Conservation (phyloP, 2,329 filamentous ascomycete species). For the Leptoxyphium fumago region DNA sequence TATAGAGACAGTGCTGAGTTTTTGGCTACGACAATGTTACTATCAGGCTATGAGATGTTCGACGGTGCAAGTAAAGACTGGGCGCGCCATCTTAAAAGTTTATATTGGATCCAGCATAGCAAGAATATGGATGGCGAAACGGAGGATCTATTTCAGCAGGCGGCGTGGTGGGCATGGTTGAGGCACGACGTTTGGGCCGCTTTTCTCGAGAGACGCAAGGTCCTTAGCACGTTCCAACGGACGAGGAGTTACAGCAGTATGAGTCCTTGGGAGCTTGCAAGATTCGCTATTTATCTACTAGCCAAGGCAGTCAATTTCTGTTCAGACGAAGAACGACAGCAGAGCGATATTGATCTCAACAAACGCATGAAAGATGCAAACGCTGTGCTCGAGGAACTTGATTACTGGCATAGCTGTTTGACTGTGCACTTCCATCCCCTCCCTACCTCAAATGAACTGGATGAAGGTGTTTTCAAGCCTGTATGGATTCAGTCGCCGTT, state of each 20-base stretch:
- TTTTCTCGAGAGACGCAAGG: constrained; percentile 41
- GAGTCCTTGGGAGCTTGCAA: constrained; percentile 39
- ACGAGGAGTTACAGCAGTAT: constrained; percentile 34
- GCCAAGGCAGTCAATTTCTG: constrained; percentile 45
- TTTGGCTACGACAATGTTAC: constrained; percentile 43
- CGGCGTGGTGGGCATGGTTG: constrained; percentile 53
- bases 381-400: constrained; percentile 32
- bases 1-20: constrained; percentile 45
- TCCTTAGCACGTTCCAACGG: constrained; percentile 45
- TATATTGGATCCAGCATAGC: constrained; percentile 51
- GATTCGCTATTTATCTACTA: constrained; percentile 39
- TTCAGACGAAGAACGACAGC: constrained; percentile 34
- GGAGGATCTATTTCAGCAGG: constrained; percentile 29
- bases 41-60: constrained; percentile 54
- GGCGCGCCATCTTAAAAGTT: constrained; percentile 48
- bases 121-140: constrained; percentile 41
- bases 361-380: constrained; percentile 26
- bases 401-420: constrained; percentile 35
- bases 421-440: constrained; percentile 31
- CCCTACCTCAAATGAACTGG: constrained; percentile 13
- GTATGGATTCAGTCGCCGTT: constrained; percentile 36
- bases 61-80: constrained; percentile 41
- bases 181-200: constrained; percentile 53
- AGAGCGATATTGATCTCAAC: constrained; percentile 26
- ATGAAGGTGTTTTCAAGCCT: constrained; percentile 26